Conservation (phyloP, 768 basidiomycete species). For the Pleurotus citrinopileatus region DNA sequence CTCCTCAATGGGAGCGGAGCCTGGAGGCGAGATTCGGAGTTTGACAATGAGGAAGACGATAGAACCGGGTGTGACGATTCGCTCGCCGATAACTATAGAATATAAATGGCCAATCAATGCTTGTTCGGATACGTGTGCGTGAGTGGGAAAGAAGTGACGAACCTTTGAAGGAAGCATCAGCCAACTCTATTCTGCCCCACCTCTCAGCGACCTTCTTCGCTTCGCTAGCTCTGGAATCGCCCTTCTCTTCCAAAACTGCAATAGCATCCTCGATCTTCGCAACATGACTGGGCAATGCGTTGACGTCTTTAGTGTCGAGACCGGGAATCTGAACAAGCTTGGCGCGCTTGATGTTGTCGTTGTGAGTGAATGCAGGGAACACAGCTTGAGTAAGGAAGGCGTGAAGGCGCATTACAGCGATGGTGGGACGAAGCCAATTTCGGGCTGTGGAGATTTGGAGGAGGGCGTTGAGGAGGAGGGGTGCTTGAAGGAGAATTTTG, state of each 20-base stretch:
- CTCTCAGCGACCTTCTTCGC: conserved; percentile 63
- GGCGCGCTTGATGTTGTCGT: conserved; percentile 24
- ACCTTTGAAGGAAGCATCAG: conserved; percentile 88
- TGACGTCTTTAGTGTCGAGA: conserved; percentile 52
- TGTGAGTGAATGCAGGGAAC: conserved; percentile 42
- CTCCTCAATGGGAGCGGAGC: conserved; percentile 25
- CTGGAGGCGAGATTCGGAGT: conserved; percentile 66
- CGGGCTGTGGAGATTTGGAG: conserved; percentile 81
- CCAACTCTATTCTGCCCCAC: conserved; percentile 77
- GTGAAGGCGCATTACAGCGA: conserved; percentile 79
- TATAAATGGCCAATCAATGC: background rate
- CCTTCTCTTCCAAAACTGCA: conserved; percentile 45
- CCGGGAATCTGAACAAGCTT: conserved; percentile 78
- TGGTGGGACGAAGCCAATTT: conserved; percentile 83
- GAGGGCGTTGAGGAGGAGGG: conserved; percentile 73
- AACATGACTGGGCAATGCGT: conserved; percentile 30
- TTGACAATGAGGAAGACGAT: conserved; percentile 88
- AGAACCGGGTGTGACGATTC: conserved; percentile 80
- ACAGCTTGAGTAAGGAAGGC: conserved; percentile 84
- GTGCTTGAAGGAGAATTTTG: conserved; percentile 66
- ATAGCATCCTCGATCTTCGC: conserved; percentile 46
- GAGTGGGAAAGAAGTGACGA: too few relatives aligned
- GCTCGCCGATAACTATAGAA: conserved; percentile 81
- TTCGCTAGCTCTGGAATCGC: conserved; percentile 45
- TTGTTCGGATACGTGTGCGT: too few relatives aligned